Evolutionary conservation across 306 rosid species (phyloP).

Genomic region (Glycyrrhiza uralensis): DNA sequence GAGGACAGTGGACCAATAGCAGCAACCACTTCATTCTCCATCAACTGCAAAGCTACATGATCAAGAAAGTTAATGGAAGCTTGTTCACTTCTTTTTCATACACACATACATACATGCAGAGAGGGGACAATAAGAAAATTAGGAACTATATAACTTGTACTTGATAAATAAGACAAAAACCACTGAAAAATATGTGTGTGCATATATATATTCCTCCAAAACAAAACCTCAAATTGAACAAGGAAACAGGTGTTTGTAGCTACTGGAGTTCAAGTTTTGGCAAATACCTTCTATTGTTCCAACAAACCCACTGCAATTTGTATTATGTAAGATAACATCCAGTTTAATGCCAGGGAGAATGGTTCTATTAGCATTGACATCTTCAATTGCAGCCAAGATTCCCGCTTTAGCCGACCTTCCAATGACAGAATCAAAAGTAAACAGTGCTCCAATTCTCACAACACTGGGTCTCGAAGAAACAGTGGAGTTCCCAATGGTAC

Average conservation of each 20-base stretch:
- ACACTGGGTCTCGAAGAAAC: constrained; percentile 38
- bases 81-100: neutral
- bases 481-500: constrained; percentile 34
- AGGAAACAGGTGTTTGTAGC: constrained; percentile 1
- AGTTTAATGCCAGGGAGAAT: constrained; percentile 48
- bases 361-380: constrained; percentile 55
- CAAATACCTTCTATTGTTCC: constrained; percentile 75
- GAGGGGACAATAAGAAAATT: neutral
- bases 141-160: neutral
- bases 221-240: neutral
- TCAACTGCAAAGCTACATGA: constrained; percentile 80
- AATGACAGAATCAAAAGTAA: constrained; percentile 61
- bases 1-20: constrained; percentile 95
- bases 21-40: constrained; percentile 69
- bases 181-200: neutral
- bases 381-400: constrained; percentile 54
- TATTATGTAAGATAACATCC: constrained; percentile 44
- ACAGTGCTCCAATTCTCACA: constrained; percentile 70
- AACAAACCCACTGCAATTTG: constrained; percentile 78
- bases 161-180: neutral
- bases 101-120: neutral
- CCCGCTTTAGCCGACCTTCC: constrained; percentile 70
- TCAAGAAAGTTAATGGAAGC: constrained; percentile 27
- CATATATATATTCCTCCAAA: neutral
- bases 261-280: constrained; percentile 23